phyloP scores from a whole-genome alignment of 2,329 filamentous ascomycete species.

The Stagonosporopsis vannaccii region DNA sequence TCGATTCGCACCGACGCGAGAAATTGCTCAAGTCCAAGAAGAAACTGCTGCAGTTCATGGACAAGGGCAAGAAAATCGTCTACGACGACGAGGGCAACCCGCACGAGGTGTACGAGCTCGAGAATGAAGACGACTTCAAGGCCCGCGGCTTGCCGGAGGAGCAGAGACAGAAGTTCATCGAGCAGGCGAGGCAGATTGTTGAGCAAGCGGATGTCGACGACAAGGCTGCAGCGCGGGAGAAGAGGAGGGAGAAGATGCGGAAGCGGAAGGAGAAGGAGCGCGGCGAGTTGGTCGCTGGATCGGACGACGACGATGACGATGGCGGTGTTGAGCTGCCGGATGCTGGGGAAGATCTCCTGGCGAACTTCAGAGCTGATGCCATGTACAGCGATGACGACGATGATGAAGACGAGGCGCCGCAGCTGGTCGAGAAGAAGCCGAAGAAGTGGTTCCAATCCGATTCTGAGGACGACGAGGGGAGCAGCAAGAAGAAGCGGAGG shows the following conservation, averaged over 20 bases:
- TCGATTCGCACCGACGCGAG: slow-evolving; percentile 94
- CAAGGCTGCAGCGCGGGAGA: slow-evolving; percentile 80
- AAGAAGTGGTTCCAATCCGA: slow-evolving; percentile 84
- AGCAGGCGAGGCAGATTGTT: slow-evolving; percentile 75
- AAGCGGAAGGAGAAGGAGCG: slow-evolving; percentile 73
- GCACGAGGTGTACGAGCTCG: slow-evolving; percentile 86
- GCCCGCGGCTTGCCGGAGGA: slow-evolving; percentile 76
- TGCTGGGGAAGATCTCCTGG: slow-evolving; percentile 49
- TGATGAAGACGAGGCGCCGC: slow-evolving; percentile 52
- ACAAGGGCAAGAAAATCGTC: slow-evolving; percentile 81
- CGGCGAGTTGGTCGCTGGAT: slow-evolving; percentile 51
- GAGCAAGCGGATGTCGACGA: slow-evolving; percentile 79
- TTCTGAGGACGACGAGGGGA: slow-evolving; percentile 59
- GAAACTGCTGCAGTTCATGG: slow-evolving; percentile 88
- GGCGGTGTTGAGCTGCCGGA: slow-evolving; percentile 42
- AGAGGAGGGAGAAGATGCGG: slow-evolving; percentile 76
- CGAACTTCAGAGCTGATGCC: slow-evolving; percentile 53
- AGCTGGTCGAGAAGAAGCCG: slow-evolving; percentile 65
- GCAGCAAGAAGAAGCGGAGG: slow-evolving; percentile 51
- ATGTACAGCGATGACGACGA: slow-evolving; percentile 53
- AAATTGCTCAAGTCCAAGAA: slow-evolving; percentile 97
- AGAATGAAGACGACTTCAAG: slow-evolving; percentile 82
- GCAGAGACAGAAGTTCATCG: slow-evolving; percentile 80
- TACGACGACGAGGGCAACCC: slow-evolving; percentile 92
- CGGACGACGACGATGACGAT: slow-evolving; percentile 31